Evolutionary conservation across 2,329 filamentous ascomycete species (phyloP).

Genomic region (Graphilbum ipis-grandicollis): DNA sequence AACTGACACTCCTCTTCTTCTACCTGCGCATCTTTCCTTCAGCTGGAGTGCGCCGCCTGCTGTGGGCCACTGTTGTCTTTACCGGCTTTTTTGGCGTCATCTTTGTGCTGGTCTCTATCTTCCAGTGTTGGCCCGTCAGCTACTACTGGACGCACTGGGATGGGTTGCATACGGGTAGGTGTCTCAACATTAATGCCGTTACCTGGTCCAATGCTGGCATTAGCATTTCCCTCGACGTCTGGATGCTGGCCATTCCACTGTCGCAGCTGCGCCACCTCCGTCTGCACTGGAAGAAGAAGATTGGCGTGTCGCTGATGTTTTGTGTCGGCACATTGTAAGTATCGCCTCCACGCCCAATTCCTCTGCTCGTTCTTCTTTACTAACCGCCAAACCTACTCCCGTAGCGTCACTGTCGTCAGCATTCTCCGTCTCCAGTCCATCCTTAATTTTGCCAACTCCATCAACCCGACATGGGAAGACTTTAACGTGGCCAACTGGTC

Average conservation of each 20-base stretch:
- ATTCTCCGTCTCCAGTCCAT: constrained; percentile 15
- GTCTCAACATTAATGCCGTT: constrained; percentile 29
- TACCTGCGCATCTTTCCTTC: constrained; percentile 36
- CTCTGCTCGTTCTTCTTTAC: background rate
- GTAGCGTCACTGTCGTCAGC: constrained; percentile 17
- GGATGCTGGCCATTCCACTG: constrained; percentile 34
- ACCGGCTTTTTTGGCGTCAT: constrained; percentile 20
- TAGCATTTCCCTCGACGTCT: constrained; percentile 32
- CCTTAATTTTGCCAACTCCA: constrained; percentile 12
- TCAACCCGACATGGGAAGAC: constrained; percentile 15
- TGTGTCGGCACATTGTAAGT: constrained; percentile 22
- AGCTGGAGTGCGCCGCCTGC: constrained; percentile 17
- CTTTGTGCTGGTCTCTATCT: constrained; percentile 25
- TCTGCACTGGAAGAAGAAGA: constrained; percentile 29
- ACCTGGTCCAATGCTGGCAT: constrained; percentile 34
- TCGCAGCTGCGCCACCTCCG: constrained; percentile 22
- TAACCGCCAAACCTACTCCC: background rate
- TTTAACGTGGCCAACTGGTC: constrained; percentile 16
- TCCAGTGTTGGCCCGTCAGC: constrained; percentile 32
- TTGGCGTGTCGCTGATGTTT: constrained; percentile 28
- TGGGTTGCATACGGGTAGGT: constrained; percentile 25
- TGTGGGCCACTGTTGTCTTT: constrained; percentile 24
- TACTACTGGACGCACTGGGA: constrained; percentile 38
- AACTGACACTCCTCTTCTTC: constrained; percentile 34
- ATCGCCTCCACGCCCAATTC: background rate